Conservation (phyloP, 305 asterid genomes). For the Fraxinus sp. region DNA sequence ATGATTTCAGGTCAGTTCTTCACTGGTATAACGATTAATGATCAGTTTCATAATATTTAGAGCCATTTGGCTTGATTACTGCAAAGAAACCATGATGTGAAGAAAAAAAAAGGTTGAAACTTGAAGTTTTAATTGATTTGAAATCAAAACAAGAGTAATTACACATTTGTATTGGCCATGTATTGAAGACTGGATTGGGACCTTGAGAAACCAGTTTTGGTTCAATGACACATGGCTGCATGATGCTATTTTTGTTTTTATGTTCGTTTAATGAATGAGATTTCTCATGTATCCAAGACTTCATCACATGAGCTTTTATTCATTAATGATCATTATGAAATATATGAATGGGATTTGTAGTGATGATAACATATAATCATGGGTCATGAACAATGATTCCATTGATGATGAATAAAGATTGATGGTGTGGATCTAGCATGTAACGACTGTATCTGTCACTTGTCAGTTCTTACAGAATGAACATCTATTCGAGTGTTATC, state of each 20-base stretch:
- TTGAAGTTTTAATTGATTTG: not conserved
- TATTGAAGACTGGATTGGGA: not conserved
- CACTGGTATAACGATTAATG: not conserved
- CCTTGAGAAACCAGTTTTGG: not conserved
- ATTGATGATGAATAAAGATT: not conserved
- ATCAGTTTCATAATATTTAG: slow-evolving; percentile 6
- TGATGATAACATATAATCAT: not conserved
- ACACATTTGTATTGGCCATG: not conserved
- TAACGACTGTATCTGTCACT: not conserved
- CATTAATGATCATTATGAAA: not conserved
- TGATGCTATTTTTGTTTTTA: not conserved
- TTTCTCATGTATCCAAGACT: not conserved
- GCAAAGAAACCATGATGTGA: not conserved
- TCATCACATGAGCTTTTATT: not conserved
- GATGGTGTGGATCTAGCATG: not conserved
- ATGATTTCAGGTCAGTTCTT: slow-evolving; percentile 66
- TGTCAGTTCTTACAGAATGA: not conserved
- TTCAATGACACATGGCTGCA: not conserved
- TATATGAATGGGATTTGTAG: not conserved
- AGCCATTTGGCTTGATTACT: slow-evolving; percentile 6
- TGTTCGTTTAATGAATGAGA: not conserved
- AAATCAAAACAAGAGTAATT: slow-evolving; percentile 4
- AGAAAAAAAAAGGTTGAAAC: slow-evolving; percentile 5
- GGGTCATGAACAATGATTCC: not conserved
- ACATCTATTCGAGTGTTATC: not conserved